These are phyloP conservation scores for Exobasidium rhododendri DNA, from an alignment of 1,284 basidiomycete genomes.

Conservation along the genomic window DNA sequence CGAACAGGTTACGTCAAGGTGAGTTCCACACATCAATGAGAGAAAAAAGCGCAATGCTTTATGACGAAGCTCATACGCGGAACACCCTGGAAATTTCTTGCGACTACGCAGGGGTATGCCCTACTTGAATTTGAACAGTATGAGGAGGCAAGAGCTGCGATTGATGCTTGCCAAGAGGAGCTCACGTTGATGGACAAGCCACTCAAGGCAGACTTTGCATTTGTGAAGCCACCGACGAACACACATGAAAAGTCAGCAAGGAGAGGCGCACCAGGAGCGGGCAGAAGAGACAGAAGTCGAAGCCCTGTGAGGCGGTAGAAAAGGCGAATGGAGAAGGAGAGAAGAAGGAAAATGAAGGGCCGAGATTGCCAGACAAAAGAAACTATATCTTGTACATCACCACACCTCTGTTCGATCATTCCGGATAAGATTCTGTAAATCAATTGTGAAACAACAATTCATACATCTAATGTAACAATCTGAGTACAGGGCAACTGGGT, in stretches of 20 bases:
- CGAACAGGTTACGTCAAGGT: constrained; percentile 98
- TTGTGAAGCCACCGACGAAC: constrained; percentile 76
- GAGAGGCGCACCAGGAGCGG: background rate
- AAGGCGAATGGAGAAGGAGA: background rate
- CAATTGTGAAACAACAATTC: too few species aligned
- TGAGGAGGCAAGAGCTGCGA: constrained; percentile 86
- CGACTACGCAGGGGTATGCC: constrained; percentile 33
- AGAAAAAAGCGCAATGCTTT: background rate
- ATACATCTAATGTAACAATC: background rate
- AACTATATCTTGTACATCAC: background rate
- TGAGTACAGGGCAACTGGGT: background rate
- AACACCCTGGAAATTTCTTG: background rate
- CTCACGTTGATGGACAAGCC: constrained; percentile 80
- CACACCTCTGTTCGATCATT: too few species aligned
- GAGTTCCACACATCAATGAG: constrained; percentile 12
- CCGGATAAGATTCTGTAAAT: too few species aligned
- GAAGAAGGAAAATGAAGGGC: too few species aligned
- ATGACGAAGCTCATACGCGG: background rate
- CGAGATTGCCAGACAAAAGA: too few species aligned
- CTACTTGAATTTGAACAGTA: constrained; percentile 92
- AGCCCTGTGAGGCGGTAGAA: constrained; percentile 4
- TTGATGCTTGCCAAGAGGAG: constrained; percentile 75
- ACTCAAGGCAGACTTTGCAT: constrained; percentile 90
- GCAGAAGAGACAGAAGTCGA: constrained; percentile 6
- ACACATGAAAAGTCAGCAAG: background rate